phyloP scores from a whole-genome alignment of 2,329 filamentous ascomycete genomes.

The Teratosphaeria zuluensis region DNA sequence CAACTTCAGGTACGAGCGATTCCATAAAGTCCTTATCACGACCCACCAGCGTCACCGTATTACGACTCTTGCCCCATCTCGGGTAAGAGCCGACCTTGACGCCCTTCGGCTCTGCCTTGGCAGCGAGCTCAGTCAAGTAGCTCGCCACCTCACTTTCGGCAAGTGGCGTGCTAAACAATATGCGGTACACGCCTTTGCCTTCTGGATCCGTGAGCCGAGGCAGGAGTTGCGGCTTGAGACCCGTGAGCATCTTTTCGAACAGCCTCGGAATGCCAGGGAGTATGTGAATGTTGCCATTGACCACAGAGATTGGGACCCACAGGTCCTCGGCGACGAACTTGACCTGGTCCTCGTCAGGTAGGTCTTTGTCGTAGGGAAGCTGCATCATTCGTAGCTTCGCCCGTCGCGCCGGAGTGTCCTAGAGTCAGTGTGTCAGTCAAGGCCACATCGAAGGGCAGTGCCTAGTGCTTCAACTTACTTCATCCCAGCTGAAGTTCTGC shows the following conservation, averaged over 20 bases:
- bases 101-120: constrained; percentile 60
- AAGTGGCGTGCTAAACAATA: constrained; percentile 79
- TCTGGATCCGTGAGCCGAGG: constrained; percentile 69
- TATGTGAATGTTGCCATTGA: constrained; percentile 90
- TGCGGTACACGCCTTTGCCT: constrained; percentile 66
- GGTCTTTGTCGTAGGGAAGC: constrained; percentile 65
- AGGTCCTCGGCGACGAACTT: constrained; percentile 70
- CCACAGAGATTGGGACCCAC: constrained; percentile 83
- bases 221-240: constrained; percentile 60
- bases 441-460: not conserved
- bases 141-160: constrained; percentile 76
- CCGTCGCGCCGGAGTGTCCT: constrained; percentile 61
- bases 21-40: constrained; percentile 70
- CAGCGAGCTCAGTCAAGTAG: constrained; percentile 72
- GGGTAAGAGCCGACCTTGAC: constrained; percentile 96
- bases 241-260: constrained; percentile 70
- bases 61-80: constrained; percentile 75
- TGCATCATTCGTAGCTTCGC: constrained; percentile 88
- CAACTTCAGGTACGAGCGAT: constrained; percentile 66
- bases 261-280: constrained; percentile 80
- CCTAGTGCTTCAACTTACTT: constrained; percentile 11
- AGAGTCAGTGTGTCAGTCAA: not conserved
- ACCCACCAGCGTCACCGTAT: constrained; percentile 81
- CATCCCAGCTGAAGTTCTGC: constrained; percentile 73
- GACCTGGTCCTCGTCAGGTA: constrained; percentile 54